phyloP scores from a whole-genome alignment of 495 filamentous ascomycete genomes.

The Aspergillus nanangensis region DNA sequence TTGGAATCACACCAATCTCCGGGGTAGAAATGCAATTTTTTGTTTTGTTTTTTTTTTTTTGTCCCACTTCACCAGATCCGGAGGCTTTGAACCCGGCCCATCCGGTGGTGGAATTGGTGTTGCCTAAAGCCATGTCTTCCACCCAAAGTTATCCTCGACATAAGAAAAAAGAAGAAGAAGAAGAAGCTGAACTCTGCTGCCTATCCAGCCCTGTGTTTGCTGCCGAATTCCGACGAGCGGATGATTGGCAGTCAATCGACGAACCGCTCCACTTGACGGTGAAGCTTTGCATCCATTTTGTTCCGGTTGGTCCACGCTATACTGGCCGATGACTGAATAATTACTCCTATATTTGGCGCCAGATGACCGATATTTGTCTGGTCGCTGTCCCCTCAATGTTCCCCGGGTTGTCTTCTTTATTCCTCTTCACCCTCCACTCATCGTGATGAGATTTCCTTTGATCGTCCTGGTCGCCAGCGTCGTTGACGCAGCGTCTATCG shows the following conservation, averaged over 20 bases:
- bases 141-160: too few relatives aligned
- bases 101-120: too few relatives aligned
- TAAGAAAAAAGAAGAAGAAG: too few relatives aligned
- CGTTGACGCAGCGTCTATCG: slow-evolving; percentile 6
- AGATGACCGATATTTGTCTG: neutral
- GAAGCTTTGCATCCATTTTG: neutral
- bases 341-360: neutral
- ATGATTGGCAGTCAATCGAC: neutral
- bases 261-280: neutral
- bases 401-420: neutral
- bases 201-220: neutral
- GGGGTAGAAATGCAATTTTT: too few relatives aligned
- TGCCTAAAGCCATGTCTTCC: too few relatives aligned
- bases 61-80: too few relatives aligned
- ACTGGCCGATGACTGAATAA: neutral
- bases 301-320: slow-evolving; percentile 6
- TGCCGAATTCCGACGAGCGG: neutral
- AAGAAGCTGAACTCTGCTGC: neutral
- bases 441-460: slow-evolving; percentile 7
- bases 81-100: too few relatives aligned
- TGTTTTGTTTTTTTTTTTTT: too few relatives aligned
- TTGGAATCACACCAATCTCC: too few relatives aligned
- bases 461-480: slow-evolving; percentile 6
- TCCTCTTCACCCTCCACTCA: neutral
- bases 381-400: neutral